Percentiles rank a stretch among this genome's conserved stretches.
Conservation (phyloP, 2,329 filamentous ascomycete genomes). For the Alternaria brassicicola region DNA sequence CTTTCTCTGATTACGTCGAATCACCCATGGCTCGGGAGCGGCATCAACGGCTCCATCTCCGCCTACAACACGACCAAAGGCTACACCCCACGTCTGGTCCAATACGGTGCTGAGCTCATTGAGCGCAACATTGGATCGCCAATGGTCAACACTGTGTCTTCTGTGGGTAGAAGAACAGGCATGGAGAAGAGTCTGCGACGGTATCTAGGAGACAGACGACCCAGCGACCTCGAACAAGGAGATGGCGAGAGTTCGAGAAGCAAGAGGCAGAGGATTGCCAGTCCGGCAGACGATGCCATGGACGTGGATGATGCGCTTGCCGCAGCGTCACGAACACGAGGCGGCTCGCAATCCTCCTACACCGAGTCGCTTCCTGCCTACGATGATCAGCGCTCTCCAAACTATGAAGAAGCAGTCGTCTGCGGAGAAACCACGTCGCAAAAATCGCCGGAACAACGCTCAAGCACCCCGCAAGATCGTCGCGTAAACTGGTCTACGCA, state of each 20-base stretch:
- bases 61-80: constrained; percentile 89
- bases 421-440: constrained; percentile 22
- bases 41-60: constrained; percentile 82
- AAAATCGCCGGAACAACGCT: constrained; percentile 28
- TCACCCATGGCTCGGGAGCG: constrained; percentile 83
- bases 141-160: constrained; percentile 83
- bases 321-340: constrained; percentile 46
- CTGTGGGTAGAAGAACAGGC: constrained; percentile 81
- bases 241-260: constrained; percentile 41
- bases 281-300: constrained; percentile 46
- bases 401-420: constrained; percentile 67
- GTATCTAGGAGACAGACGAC: constrained; percentile 68
- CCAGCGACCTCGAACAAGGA: constrained; percentile 57
- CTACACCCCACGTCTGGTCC: constrained; percentile 83
- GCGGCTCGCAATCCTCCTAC: constrained; percentile 69
- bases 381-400: constrained; percentile 76
- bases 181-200: constrained; percentile 86
- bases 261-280: constrained; percentile 54
- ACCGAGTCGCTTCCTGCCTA: constrained; percentile 83
- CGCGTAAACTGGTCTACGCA: constrained; percentile 75
- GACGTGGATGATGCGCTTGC: constrained; percentile 56
- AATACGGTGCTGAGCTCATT: constrained; percentile 87
- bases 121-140: constrained; percentile 84
- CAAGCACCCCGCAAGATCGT: constrained; percentile 40
- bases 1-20: constrained; percentile 85